Percentiles rank a stretch among this genome's conserved stretches.
Evolutionary conservation across 78 protist species (phyloP).

Genomic region (Polysphondylium violaceum): DNA sequence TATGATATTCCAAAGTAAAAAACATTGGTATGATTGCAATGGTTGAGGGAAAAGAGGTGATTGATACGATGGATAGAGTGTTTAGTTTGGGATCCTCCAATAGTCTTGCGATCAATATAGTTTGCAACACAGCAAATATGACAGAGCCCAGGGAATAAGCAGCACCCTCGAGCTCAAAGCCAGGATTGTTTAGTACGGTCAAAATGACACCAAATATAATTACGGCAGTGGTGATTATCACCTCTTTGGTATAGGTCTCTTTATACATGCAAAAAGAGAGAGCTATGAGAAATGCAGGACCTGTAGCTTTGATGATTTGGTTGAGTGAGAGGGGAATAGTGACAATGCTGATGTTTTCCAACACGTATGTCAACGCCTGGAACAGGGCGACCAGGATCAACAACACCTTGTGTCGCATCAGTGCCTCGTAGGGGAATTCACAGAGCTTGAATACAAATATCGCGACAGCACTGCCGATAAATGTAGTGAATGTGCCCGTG

Average conservation of each 20-base stretch:
- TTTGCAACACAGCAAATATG: slow-evolving; percentile 34
- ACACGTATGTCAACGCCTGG: slow-evolving; percentile 48
- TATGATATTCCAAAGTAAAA: slow-evolving; percentile 3
- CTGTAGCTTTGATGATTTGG: slow-evolving; percentile 62
- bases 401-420: neutral
- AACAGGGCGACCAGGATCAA: neutral
- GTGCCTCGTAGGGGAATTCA: slow-evolving; percentile 10
- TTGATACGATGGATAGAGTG: slow-evolving; percentile 15
- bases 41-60: slow-evolving; percentile 49
- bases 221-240: neutral
- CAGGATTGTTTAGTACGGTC: slow-evolving; percentile 6
- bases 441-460: slow-evolving; percentile 31
- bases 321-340: slow-evolving; percentile 40
- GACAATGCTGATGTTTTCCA: slow-evolving; percentile 47
- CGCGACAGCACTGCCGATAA: slow-evolving; percentile 30
- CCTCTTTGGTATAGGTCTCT: neutral
- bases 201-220: slow-evolving; percentile 32
- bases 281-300: slow-evolving; percentile 40
- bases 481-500: slow-evolving; percentile 48
- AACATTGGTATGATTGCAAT: slow-evolving; percentile 16
- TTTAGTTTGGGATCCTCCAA: slow-evolving; percentile 24
- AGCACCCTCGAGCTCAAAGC: neutral
- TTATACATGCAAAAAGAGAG: slow-evolving; percentile 1
- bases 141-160: slow-evolving; percentile 5
- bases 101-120: slow-evolving; percentile 22